Evolutionary conservation across 2,329 filamentous ascomycete genomes (phyloP).

Genomic region (Colletotrichum eremochloae): DNA sequence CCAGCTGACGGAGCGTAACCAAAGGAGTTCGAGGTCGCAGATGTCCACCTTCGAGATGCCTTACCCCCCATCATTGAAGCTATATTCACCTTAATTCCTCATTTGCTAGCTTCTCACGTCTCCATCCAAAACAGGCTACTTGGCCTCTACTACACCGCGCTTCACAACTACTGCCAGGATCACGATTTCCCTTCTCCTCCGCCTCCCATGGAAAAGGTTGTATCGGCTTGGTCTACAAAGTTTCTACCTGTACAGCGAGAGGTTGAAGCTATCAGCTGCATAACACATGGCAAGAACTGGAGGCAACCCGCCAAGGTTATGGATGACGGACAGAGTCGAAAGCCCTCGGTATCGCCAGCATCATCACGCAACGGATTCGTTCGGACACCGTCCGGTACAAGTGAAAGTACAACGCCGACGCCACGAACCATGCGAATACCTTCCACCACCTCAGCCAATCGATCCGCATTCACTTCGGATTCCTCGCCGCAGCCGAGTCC

Average conservation of each 20-base stretch:
- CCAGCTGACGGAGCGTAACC: constrained; percentile 7
- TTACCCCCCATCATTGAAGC: constrained; percentile 80
- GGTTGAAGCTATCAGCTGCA: constrained; percentile 73
- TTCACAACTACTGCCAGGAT: constrained; percentile 80
- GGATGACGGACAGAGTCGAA: constrained; percentile 49
- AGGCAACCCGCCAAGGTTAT: constrained; percentile 57
- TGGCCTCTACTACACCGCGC: constrained; percentile 81
- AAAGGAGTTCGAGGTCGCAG: constrained; percentile 80
- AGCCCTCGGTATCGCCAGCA: constrained; percentile 47
- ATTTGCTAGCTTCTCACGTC: constrained; percentile 77
- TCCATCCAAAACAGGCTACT: constrained; percentile 83
- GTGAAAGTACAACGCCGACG: constrained; percentile 42
- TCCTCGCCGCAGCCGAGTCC: constrained; percentile 48
- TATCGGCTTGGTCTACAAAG: constrained; percentile 73
- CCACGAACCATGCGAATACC: constrained; percentile 55
- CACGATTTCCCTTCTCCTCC: constrained; percentile 78
- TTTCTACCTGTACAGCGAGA: constrained; percentile 76
- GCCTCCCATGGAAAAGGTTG: constrained; percentile 78
- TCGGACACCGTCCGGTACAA: constrained; percentile 58
- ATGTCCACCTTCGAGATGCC: constrained; percentile 78
- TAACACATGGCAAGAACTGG: constrained; percentile 77
- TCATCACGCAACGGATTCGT: constrained; percentile 52
- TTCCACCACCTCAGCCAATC: constrained; percentile 50
- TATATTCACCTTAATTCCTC: constrained; percentile 80
- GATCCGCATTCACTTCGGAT: constrained; percentile 28